Evolutionary conservation across 495 filamentous ascomycete genomes (phyloP).

Genomic region (Penicillium flavigenum): DNA sequence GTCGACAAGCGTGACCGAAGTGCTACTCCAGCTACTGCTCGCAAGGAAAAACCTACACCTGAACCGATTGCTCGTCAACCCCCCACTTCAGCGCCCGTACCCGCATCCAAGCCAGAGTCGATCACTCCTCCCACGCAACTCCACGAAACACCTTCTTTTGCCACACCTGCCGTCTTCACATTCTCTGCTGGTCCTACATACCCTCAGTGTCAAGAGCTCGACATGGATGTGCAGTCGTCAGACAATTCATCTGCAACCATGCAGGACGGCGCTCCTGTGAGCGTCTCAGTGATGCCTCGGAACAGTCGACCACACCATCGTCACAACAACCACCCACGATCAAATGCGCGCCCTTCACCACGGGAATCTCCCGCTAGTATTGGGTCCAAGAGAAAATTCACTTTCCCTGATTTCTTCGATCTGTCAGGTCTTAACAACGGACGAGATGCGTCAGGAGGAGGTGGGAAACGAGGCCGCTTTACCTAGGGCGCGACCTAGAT

Average conservation of each 20-base stretch:
- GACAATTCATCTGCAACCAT: slow-evolving; percentile 37
- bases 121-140: slow-evolving; percentile 21
- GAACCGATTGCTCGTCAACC: slow-evolving; percentile 31
- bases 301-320: slow-evolving; percentile 52
- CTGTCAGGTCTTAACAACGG: slow-evolving; percentile 64
- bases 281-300: slow-evolving; percentile 54
- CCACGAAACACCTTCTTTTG: slow-evolving; percentile 29
- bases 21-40: slow-evolving; percentile 61
- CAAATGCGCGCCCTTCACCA: slow-evolving; percentile 44
- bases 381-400: slow-evolving; percentile 77
- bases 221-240: slow-evolving; percentile 59
- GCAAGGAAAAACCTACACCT: slow-evolving; percentile 47
- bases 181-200: slow-evolving; percentile 64
- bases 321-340: slow-evolving; percentile 42
- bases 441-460: slow-evolving; percentile 64
- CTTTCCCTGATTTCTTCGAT: slow-evolving; percentile 80
- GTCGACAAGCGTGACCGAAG: slow-evolving; percentile 52
- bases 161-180: slow-evolving; percentile 56
- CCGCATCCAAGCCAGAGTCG: slow-evolving; percentile 30
- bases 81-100: slow-evolving; percentile 40
- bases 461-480: slow-evolving; percentile 71
- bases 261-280: slow-evolving; percentile 43
- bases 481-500: slow-evolving; percentile 40
- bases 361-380: slow-evolving; percentile 47
- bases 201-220: slow-evolving; percentile 60